Percentiles rank a stretch among this genome's conserved stretches.
Conservation (phyloP, 2,329 filamentous ascomycete species). For the Penicillium sclerotiorum region DNA sequence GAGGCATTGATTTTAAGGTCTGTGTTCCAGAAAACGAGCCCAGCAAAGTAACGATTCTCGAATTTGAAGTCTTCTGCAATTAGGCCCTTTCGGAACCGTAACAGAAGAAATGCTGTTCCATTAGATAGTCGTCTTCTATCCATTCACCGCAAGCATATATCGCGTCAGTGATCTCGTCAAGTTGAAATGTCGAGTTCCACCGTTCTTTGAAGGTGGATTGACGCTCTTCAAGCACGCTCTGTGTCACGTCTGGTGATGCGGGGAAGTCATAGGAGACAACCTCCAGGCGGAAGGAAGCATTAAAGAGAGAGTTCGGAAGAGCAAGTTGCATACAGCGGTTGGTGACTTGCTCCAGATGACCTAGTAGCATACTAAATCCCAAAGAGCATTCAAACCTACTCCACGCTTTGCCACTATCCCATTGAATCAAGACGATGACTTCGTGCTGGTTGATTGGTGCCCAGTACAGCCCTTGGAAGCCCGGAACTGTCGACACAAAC, state of each 20-base stretch:
- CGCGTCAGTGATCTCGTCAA: neutral
- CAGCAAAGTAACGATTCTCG: neutral
- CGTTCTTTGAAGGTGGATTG: neutral
- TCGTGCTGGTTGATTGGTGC: neutral
- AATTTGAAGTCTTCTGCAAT: neutral
- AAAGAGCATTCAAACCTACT: neutral
- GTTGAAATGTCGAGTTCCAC: neutral
- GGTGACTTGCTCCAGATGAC: neutral
- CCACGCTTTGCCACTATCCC: neutral
- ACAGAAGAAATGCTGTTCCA: neutral
- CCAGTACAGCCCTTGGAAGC: conserved; percentile 2
- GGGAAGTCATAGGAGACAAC: neutral
- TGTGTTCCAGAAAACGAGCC: neutral
- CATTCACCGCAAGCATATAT: neutral
- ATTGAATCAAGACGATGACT: neutral
- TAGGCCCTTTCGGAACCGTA: neutral
- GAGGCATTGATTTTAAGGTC: neutral
- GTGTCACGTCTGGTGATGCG: too few relatives aligned
- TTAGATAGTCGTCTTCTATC: neutral
- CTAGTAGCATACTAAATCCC: conserved; percentile 3
- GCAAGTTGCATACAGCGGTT: conserved; percentile 1
- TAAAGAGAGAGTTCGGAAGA: neutral
- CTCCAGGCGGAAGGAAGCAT: neutral
- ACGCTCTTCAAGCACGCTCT: neutral
- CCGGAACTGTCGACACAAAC: neutral